Evolutionary conservation across 768 basidiomycete species (phyloP).

Genomic region (Russula foetens): DNA sequence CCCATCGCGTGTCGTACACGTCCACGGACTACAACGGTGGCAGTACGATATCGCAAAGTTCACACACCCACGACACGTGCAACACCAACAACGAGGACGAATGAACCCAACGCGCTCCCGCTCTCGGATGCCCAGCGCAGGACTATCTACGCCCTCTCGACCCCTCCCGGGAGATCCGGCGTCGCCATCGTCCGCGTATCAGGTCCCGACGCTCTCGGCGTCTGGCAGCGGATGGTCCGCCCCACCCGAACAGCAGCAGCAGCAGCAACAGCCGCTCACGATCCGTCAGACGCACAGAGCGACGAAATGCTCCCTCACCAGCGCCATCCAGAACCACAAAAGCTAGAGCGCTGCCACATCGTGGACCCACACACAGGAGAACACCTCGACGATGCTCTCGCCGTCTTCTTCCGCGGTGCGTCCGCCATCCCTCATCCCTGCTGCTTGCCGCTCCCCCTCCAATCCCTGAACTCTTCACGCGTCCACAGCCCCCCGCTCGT

Average conservation of each 20-base stretch:
- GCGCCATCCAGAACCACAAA: constrained; percentile 47
- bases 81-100: no score
- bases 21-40: not conserved
- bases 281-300: constrained; percentile 11
- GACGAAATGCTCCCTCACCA: not conserved
- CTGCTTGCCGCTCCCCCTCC: not conserved
- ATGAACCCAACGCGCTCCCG: constrained; percentile 16
- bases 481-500: constrained; percentile 62
- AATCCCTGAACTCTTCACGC: not conserved
- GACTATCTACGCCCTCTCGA: constrained; percentile 85
- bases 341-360: constrained; percentile 61
- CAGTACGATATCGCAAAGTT: not conserved
- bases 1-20: no score
- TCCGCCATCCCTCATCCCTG: not conserved
- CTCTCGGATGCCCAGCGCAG: constrained; percentile 46
- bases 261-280: not conserved
- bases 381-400: constrained; percentile 69
- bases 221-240: constrained; percentile 55
- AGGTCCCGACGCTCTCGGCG: constrained; percentile 58
- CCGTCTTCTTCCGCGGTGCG: constrained; percentile 74
- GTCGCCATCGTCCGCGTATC: constrained; percentile 79
- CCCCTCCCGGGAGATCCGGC: constrained; percentile 79
- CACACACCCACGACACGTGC: not conserved
- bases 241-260: constrained; percentile 14
- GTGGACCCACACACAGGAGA: constrained; percentile 54